Conservation (phyloP, 1,284 basidiomycete genomes). For the Sporisorium iseilematis-ciliati region DNA sequence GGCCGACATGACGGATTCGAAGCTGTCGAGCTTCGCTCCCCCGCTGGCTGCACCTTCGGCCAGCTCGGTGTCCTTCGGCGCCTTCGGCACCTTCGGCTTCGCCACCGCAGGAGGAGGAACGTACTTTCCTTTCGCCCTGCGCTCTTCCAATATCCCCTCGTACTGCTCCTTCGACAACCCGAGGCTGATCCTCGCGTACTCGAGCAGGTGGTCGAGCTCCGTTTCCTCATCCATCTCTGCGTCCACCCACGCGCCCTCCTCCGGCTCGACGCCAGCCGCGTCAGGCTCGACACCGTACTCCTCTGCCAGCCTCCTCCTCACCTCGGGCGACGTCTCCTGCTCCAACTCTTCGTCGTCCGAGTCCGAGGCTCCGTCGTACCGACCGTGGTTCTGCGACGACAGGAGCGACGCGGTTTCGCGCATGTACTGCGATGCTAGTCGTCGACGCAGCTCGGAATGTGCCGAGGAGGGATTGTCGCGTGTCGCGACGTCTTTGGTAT, state of each 20-base stretch:
- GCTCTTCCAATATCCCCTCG: conserved; percentile 39
- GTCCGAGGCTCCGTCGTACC: conserved; percentile 49
- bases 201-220: conserved; percentile 47
- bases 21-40: conserved; percentile 23
- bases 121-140: conserved; percentile 37
- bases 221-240: conserved; percentile 34
- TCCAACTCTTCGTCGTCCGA: conserved; percentile 43
- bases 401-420: conserved; percentile 30
- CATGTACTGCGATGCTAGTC: conserved; percentile 48
- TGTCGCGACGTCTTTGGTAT: neutral
- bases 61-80: no score
- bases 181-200: conserved; percentile 53
- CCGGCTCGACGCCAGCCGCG: conserved; percentile 5
- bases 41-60: neutral
- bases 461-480: conserved; percentile 20
- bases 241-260: conserved; percentile 16
- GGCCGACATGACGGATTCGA: conserved; percentile 42
- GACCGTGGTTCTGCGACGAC: conserved; percentile 29
- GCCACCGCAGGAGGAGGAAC: no score
- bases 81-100: no score
- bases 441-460: conserved; percentile 26
- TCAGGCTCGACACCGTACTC: conserved; percentile 44
- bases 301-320: conserved; percentile 18
- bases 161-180: conserved; percentile 55
- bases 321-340: conserved; percentile 32